phyloP scores from a whole-genome alignment of 2,329 filamentous ascomycete genomes.

The Exophiala lecanii-corni region DNA sequence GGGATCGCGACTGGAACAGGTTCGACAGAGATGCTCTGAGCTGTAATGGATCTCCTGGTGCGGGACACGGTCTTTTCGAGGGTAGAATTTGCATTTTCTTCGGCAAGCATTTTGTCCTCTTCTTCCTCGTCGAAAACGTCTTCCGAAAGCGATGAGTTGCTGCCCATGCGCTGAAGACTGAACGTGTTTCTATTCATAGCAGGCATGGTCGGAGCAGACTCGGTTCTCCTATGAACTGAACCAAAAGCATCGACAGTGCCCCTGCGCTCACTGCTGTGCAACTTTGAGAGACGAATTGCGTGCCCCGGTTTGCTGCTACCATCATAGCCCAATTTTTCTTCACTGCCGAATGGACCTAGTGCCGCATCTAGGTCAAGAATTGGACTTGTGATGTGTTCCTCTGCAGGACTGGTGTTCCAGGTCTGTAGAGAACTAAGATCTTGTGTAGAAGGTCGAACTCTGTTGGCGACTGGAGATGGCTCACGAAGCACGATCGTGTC shows the following conservation, averaged over 20 bases:
- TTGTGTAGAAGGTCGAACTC: constrained; percentile 10
- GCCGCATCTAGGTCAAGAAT: constrained; percentile 95
- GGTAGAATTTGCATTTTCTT: constrained; percentile 10
- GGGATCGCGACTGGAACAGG: constrained; percentile 13
- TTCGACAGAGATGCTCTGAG: background rate
- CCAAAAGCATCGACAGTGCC: constrained; percentile 31
- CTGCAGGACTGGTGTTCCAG: constrained; percentile 24
- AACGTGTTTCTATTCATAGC: constrained; percentile 43
- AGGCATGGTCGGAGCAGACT: constrained; percentile 47
- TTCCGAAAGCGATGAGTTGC: constrained; percentile 36
- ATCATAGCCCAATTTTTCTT: constrained; percentile 36
- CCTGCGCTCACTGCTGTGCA: constrained; percentile 49
- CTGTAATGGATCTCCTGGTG: background rate
- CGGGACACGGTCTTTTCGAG: constrained; percentile 5
- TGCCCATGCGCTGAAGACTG: constrained; percentile 35
- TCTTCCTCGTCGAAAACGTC: constrained; percentile 50
- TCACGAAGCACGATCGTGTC: constrained; percentile 45
- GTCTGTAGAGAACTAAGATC: constrained; percentile 2
- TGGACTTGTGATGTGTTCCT: constrained; percentile 65
- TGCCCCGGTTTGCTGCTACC: constrained; percentile 18
- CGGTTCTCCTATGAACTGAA: constrained; percentile 41
- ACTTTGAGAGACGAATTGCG: constrained; percentile 38
- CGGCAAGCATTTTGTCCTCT: constrained; percentile 45
- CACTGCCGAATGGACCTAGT: constrained; percentile 83
- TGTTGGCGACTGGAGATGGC: constrained; percentile 27